phyloP scores from a whole-genome alignment of 768 basidiomycete species.

The Phallus indusiatus region DNA sequence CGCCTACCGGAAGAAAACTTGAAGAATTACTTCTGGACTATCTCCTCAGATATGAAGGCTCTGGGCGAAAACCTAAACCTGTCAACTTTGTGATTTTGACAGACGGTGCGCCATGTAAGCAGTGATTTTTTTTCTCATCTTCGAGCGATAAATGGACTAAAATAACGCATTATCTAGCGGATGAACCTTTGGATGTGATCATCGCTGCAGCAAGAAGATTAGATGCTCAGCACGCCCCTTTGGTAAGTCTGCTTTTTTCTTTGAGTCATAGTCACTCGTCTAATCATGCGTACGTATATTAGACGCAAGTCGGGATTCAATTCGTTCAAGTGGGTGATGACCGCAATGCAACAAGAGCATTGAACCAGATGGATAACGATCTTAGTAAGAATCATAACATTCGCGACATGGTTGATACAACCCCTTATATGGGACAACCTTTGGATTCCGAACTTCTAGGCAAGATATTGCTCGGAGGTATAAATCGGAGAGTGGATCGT shows the following conservation, averaged over 20 bases:
- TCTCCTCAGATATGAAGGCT: constrained; percentile 22
- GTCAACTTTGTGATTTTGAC: constrained; percentile 54
- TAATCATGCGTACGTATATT: background rate
- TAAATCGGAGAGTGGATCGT: constrained; percentile 45
- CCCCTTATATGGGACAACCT: constrained; percentile 36
- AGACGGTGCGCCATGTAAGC: constrained; percentile 52
- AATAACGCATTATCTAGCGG: constrained; percentile 10
- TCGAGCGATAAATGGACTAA: background rate
- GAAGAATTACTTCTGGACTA: constrained; percentile 32
- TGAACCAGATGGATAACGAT: constrained; percentile 48
- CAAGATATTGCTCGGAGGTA: constrained; percentile 58
- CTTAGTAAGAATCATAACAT: constrained; percentile 32
- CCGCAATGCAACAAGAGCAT: constrained; percentile 22
- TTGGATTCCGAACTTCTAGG: constrained; percentile 40
- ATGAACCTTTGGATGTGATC: constrained; percentile 19
- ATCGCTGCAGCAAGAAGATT: constrained; percentile 19
- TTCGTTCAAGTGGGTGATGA: constrained; percentile 38
- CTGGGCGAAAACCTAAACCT: constrained; percentile 35
- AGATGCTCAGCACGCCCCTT: constrained; percentile 25
- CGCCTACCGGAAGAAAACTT: constrained; percentile 35
- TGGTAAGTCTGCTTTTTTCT: constrained; percentile 8
- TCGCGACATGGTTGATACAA: constrained; percentile 66
- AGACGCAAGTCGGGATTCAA: constrained; percentile 27
- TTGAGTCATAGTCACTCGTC: background rate
- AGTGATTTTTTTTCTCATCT: background rate